These are phyloP conservation scores for Akanthomyces dipterigenus DNA, from an alignment of 2,329 filamentous ascomycete species.

Conservation along the genomic window DNA sequence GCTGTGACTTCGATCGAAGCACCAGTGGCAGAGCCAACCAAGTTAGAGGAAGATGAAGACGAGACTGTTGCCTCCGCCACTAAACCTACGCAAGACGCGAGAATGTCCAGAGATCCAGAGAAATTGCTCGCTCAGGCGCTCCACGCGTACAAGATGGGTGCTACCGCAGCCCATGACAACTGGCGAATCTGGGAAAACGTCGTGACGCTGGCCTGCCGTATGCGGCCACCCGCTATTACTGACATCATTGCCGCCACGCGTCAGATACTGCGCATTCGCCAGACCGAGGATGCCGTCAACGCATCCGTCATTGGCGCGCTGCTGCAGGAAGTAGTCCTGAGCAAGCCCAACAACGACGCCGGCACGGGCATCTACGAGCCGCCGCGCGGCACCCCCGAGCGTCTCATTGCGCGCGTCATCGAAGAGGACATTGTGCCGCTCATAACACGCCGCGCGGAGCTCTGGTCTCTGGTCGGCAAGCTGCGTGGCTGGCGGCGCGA, in stretches of 20 bases:
- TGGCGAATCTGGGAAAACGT: conserved; percentile 97
- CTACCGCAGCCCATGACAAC: conserved; percentile 74
- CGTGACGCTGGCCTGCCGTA: conserved; percentile 73
- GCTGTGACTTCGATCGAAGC: not conserved
- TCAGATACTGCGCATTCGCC: conserved; percentile 68
- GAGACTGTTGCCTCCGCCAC: conserved; percentile 21
- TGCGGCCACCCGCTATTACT: conserved; percentile 64
- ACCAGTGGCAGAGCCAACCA: not conserved
- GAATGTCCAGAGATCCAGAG: conserved; percentile 40
- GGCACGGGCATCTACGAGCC: conserved; percentile 25
- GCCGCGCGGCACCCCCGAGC: conserved; percentile 52
- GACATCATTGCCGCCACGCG: conserved; percentile 72
- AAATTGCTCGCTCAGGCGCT: conserved; percentile 68
- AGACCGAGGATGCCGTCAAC: conserved; percentile 75
- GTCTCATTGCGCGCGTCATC: conserved; percentile 63
- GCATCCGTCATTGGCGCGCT: conserved; percentile 63
- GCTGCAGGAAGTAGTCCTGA: conserved; percentile 60
- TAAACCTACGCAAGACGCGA: conserved; percentile 19
- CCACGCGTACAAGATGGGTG: conserved; percentile 79
- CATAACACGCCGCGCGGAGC: conserved; percentile 69
- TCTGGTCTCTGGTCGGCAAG: conserved; percentile 70
- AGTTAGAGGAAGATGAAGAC: conserved; percentile 16
- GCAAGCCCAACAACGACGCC: conserved; percentile 29
- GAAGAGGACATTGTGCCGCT: conserved; percentile 72
- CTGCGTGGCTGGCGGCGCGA: conserved; percentile 68